Base-by-base conservation (phyloP, 306 rosid genomes). In the Castanea crenata region DNA sequence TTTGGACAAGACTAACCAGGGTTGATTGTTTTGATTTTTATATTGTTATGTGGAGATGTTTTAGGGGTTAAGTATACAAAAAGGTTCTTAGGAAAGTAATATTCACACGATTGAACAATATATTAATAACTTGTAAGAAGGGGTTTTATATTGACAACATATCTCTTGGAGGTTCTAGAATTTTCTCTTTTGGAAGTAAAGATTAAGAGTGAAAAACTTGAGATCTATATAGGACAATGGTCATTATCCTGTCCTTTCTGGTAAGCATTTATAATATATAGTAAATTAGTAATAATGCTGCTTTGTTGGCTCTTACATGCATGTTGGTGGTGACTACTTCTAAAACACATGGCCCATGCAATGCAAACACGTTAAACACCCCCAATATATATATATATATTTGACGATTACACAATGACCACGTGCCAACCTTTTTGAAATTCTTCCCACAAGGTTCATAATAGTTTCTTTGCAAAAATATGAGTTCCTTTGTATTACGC, bases 1-100 rank as follows among this genome's bases (percentile, higher is more conserved):
- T 55, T 16, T 82, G 59, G 41, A 65, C 19, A 62, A 7, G 71
- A 72, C 81, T 52, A 51, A 34, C 16, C 13, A 51, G 44, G 74
- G 69, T 61, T 78, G 77, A 78, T 21, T 62, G 14, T 15, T 34
- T 35, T 67, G 6, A 13, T 46, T 19, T 7, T 18, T 18, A 67
- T 21, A 34, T 34, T 23, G 21, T 35, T 35, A 63, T 59, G 15
- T 23, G 20, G 51, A 6, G 23, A 67, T 14, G 51, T 7, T 67
- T 19, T 34, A 63, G 49, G 19, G 38, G 8, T 3, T 21, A 49
- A 49, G 54, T 49, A 49, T 49, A 49, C 54, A 49, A 49, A 49
- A 1, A 49, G 54, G 3, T 34, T 67, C 51, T 9, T 67, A 18
- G 23, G 6, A 19, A 35, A 67, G 35, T 7, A 8, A 67, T 34